A percentile compares a stretch with the other conserved stretches of the same genome.
phyloP scores from a whole-genome alignment of 352 stramenopile genomes.

The Globisporangium irregulare region DNA sequence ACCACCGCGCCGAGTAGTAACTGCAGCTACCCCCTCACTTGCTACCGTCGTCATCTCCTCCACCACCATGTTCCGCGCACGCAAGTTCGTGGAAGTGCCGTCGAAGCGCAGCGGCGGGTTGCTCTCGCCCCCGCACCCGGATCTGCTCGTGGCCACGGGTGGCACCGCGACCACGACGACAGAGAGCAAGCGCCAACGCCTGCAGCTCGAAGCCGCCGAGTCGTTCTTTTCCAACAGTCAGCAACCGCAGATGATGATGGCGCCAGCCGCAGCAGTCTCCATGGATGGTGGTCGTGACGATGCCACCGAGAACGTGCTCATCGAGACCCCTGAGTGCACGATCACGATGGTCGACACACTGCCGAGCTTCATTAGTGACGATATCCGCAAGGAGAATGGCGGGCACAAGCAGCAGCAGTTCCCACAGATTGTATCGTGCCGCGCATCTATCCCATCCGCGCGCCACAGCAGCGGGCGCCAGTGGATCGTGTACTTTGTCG shows the following conservation, averaged over 20 bases:
- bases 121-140: conserved; percentile 29
- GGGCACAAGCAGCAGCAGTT: conserved; percentile 11
- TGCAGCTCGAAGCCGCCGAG: conserved; percentile 22
- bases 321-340: conserved; percentile 53
- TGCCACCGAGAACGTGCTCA: conserved; percentile 30
- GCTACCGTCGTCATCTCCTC: neutral
- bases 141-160: conserved; percentile 25
- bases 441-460: conserved; percentile 39
- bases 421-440: conserved; percentile 29
- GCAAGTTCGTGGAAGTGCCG: conserved; percentile 61
- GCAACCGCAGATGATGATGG: neutral
- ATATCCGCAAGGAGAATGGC: conserved; percentile 37
- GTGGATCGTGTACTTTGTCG: conserved; percentile 54
- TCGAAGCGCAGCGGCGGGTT: conserved; percentile 55
- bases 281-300: conserved; percentile 6
- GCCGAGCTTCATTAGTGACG: conserved; percentile 39
- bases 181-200: conserved; percentile 61
- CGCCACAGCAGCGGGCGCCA: conserved; percentile 48
- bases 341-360: conserved; percentile 45
- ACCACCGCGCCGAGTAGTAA: too few relatives aligned
- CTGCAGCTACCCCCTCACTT: too few relatives aligned
- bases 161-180: conserved; percentile 13
- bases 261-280: neutral
- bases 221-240: conserved; percentile 7
- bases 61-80: conserved; percentile 63